Evolutionary conservation across 192 early-diverging fungal genomes (phyloP).

Genomic region (Spizellomyces punctatus): DNA sequence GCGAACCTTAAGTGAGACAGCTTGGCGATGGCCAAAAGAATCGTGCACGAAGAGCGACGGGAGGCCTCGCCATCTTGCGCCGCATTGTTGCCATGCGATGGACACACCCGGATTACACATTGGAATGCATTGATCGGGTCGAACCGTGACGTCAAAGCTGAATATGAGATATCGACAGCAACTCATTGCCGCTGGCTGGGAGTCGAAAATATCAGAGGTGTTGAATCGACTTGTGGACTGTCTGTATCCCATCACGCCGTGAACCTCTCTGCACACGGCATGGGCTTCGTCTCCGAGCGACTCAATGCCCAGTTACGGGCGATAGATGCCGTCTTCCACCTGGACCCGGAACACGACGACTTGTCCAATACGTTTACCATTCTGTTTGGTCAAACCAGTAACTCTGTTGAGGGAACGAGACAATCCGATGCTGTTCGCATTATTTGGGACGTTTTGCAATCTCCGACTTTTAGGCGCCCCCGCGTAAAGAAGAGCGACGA

Average conservation of each 20-base stretch:
- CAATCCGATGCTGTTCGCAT: neutral
- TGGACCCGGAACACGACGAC: slow-evolving; percentile 23
- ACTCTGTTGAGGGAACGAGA: neutral
- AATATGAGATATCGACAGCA: too few species aligned
- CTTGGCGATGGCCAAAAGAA: neutral
- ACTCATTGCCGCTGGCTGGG: too few species aligned
- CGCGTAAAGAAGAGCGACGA: neutral
- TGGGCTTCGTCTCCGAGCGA: slow-evolving; percentile 36
- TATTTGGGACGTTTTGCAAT: slow-evolving; percentile 22
- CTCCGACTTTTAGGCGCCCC: neutral
- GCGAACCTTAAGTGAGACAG: neutral
- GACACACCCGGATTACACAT: too few species aligned
- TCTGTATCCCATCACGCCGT: too few species aligned
- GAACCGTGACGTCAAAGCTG: too few species aligned
- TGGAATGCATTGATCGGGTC: too few species aligned
- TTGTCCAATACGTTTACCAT: neutral
- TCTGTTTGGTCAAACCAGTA: neutral
- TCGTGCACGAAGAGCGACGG: too few species aligned
- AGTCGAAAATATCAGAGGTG: too few species aligned
- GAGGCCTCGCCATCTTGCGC: too few species aligned
- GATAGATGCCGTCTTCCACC: slow-evolving; percentile 18
- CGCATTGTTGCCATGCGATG: too few species aligned
- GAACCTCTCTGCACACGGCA: neutral
- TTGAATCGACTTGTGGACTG: too few species aligned
- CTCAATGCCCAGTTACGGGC: slow-evolving; percentile 11